phyloP scores from a whole-genome alignment of 1,284 basidiomycete species.

The Inonotus hispidus region DNA sequence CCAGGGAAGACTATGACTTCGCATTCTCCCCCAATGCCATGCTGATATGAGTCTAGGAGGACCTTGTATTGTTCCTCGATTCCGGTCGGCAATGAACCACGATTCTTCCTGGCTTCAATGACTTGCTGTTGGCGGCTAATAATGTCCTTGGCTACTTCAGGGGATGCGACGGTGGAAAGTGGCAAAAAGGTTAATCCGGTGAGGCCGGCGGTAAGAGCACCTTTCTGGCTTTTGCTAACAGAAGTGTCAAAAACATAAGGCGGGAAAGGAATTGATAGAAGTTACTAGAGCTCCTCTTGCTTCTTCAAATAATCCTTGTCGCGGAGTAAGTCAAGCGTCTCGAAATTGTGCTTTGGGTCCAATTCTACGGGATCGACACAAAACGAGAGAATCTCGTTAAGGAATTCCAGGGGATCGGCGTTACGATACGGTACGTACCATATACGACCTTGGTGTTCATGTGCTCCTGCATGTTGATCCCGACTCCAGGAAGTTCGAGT shows the following conservation, averaged over 20 bases:
- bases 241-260: neutral
- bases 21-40: conserved; percentile 18
- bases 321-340: conserved; percentile 20
- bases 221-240: conserved; percentile 14
- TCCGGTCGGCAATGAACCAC: conserved; percentile 15
- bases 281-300: conserved; percentile 24
- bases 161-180: conserved; percentile 16
- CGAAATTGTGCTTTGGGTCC: neutral
- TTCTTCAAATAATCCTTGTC: conserved; percentile 18
- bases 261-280: neutral
- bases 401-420: neutral
- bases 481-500: conserved; percentile 33
- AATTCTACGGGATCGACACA: conserved; percentile 2
- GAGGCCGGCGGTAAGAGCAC: conserved; percentile 10
- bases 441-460: conserved; percentile 18
- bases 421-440: conserved; percentile 18
- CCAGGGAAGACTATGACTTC: conserved; percentile 21
- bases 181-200: conserved; percentile 21
- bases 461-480: conserved; percentile 32
- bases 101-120: conserved; percentile 17
- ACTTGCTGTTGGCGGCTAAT: conserved; percentile 7
- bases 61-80: conserved; percentile 25
- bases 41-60: conserved; percentile 24
- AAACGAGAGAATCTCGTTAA: too few relatives aligned
- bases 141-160: conserved; percentile 15